Base-by-base conservation (phyloP, 805 yeast species). In the Candida krabiensis region DNA sequence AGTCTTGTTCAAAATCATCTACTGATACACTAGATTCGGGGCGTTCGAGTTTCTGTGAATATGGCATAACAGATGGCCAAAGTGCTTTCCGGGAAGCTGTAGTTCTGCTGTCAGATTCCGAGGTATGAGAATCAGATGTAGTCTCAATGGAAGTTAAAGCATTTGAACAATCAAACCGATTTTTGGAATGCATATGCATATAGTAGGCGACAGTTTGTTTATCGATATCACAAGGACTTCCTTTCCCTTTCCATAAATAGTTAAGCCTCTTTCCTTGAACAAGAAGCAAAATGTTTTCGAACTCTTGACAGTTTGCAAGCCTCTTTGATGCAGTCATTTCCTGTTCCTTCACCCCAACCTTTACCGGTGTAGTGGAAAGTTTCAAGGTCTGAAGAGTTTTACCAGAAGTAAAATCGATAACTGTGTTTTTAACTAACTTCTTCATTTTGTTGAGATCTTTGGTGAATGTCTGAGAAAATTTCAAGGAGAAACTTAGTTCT, bases 241-340 rank as follows among this genome's bases (percentile, higher is more conserved):
- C 83, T 49, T 72, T 74, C 4, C 74, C 77, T 30, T 61, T 62
- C 77, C 81, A 80, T 13, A 76, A 46, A 38, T 69, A 66, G 6
- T 61, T 60, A 36, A 64, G 42, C 28, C 64, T 44, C 30, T 52
- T 59, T 11, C 68, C 66, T 28, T 43, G 54, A n/a, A 53, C 45
- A 17, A 40, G 43, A 27, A 41, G 47, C 16, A 50, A 15, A 19
- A 63, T 50, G 19, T 52, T 53, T n/a, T 60, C 56, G 25, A 43
- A 21, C 30, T 58, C 56, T 35, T 58, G 60, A 35, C 58, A 54
- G 15, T 51, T 44, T 16, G 49, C 40, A 7, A 53, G 37, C 19
- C 45, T 36, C 24, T 35, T 49, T 2, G 38, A 35, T 11, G 55
- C 45, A 12, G 42, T 37, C 4, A 40, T n/a, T 13, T 41, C 49